Evolutionary conservation across 208 protist genomes (phyloP).

Genomic region (Wallacemonas sp.): DNA sequence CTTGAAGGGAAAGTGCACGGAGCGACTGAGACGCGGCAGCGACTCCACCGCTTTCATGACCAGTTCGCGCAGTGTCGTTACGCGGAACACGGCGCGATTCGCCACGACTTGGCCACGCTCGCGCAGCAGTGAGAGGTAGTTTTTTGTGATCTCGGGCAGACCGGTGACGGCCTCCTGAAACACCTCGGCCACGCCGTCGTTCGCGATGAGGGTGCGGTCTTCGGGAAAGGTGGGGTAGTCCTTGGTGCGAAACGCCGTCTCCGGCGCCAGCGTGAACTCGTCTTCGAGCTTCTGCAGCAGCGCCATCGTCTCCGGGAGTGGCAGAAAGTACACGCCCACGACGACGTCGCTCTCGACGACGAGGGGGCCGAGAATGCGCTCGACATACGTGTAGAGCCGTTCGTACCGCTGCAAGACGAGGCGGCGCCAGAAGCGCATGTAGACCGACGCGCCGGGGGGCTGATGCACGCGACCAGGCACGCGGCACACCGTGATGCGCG

Average conservation of each 20-base stretch:
- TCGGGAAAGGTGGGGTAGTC: constrained; percentile 10
- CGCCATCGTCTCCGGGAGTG: constrained; percentile 34
- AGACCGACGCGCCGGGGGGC: constrained; percentile 48
- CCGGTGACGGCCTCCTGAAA: neutral
- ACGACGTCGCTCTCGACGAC: constrained; percentile 76
- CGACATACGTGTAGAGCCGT: constrained; percentile 43
- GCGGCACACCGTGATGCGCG: constrained; percentile 15
- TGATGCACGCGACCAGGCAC: constrained; percentile 20
- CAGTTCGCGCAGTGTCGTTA: constrained; percentile 14
- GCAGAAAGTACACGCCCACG: constrained; percentile 63
- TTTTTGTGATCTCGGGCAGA: constrained; percentile 23
- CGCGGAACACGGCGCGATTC: constrained; percentile 15
- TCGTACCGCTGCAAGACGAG: constrained; percentile 54
- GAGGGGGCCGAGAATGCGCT: constrained; percentile 45
- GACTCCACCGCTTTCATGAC: constrained; percentile 18
- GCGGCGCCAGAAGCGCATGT: constrained; percentile 62
- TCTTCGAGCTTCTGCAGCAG: constrained; percentile 33
- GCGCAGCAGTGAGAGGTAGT: constrained; percentile 23
- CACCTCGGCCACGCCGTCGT: constrained; percentile 8
- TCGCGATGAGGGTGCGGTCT: neutral
- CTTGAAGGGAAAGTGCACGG: constrained; percentile 44
- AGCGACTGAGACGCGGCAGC: constrained; percentile 34
- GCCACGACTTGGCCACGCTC: constrained; percentile 24
- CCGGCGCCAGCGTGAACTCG: constrained; percentile 2
- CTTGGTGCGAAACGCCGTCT: constrained; percentile 3